These are phyloP conservation scores for Saccharata proteae DNA, from an alignment of 2,329 filamentous ascomycete species.

Conservation along the genomic window DNA sequence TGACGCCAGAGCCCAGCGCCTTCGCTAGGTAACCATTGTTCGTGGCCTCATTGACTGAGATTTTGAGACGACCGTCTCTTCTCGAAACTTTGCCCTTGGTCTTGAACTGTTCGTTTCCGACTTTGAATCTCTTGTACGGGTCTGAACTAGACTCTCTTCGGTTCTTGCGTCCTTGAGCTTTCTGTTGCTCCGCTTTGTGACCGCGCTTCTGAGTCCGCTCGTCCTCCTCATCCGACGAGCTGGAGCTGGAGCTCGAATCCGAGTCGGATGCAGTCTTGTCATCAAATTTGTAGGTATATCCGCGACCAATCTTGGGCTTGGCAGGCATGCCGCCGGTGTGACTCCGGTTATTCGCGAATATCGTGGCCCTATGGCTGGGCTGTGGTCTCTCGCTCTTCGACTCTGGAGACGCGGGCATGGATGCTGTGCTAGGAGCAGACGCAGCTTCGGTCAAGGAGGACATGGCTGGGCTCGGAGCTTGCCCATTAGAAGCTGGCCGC, in stretches of 20 bases:
- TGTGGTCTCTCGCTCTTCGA: no score
- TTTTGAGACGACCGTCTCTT: slow-evolving; percentile 57
- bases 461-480: no score
- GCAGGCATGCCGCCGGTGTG: no score
- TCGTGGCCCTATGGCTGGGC: no score
- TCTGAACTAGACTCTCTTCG: slow-evolving; percentile 9
- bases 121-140: slow-evolving; percentile 42
- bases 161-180: background rate
- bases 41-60: slow-evolving; percentile 58
- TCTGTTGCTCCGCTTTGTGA: slow-evolving; percentile 1
- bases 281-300: no score
- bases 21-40: slow-evolving; percentile 63
- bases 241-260: background rate
- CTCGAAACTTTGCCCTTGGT: slow-evolving; percentile 55
- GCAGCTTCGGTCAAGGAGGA: no score
- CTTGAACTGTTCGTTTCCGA: slow-evolving; percentile 52
- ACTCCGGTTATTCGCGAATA: no score
- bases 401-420: no score
- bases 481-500: no score
- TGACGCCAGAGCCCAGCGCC: slow-evolving; percentile 52
- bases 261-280: no score
- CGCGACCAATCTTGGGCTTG: no score
- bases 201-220: slow-evolving; percentile 5
- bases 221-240: background rate
- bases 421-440: no score